Evolutionary conservation across 2,329 filamentous ascomycete species (phyloP), one percentile per base, ranked within the genome.

Genomic region (Talaromyces rugulosus): DNA sequence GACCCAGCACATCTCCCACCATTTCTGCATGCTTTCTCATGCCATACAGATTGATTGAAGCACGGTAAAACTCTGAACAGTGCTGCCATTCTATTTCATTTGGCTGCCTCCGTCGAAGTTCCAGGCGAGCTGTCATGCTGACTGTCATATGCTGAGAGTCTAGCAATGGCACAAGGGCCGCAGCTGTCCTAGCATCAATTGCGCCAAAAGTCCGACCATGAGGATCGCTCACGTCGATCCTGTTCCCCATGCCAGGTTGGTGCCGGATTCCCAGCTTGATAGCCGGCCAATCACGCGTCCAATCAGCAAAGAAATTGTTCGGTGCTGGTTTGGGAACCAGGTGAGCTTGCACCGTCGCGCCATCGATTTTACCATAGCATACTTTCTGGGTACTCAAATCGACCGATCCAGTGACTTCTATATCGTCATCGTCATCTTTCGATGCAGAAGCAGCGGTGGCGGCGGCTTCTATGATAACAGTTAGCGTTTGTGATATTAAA

Each of bases 1-100:
- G 86, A 2, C 83, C 83, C 1, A 97, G 81, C 62, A 86, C 85
- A 58, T 78, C 84, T 1, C 91, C 93, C 44, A 97, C 84, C 9
- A 82, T 79, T 11, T 81, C 80, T 3, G 85, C 87, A 64, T 85
- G 83, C 62, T 86, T 88, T 42, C 87, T 82, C 6, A 90, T 88
- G 0, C 91, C 92, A 69, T 95, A 97, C 7, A 98, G 72, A 67
- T 91, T 91, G 30, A 96, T 79, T 27, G 90, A 87, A 30, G 94
- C 80, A 12, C 80, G 80, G 63, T 89, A 87, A 2, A 80, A 75
- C 23, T 81, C 78, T 1, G 90, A 92, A 3, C 84, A 85, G 0
- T 81, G 73, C 60, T 84, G 78, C 40, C 91, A 90, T 16, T 85
- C 80, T 40, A 81, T 78, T 68, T 97, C 91, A n/a, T 82, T 83